Base-by-base conservation (phyloP, 2,329 filamentous ascomycete genomes). In the Alternaria sp. region DNA sequence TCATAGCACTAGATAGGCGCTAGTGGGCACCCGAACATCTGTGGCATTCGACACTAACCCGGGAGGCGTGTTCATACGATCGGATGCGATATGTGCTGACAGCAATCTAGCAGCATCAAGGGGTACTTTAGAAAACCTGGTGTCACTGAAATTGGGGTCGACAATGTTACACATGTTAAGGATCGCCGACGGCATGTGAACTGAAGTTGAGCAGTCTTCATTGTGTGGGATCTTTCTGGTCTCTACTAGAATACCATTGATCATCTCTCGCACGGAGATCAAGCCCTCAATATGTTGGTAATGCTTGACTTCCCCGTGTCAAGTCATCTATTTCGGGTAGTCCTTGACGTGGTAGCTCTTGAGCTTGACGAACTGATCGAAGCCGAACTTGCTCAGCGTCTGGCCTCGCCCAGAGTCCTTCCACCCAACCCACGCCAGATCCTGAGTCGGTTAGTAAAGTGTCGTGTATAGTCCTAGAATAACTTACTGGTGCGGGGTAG, bases 281-380 rank as follows among this genome's bases (percentile, higher is more conserved):
- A 63, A 65, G 28, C 15, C 37, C 41, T 43, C 44, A 61, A 47
- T 33, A 50, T 60, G 47, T 56, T 59, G 20, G 64, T 66, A 54
- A 55, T 67, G 67, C 65, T 56, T 58, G 18, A 15, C 49, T 25
- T 28, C 44, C 50, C 59, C 30, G 64, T 72, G 64, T 55, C 63
- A 45, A 47, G 25, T n/a, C 30, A 58, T 68, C 70, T 79, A 87
- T 81, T 87, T 87, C 2, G 87, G 87, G 75, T 89, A 88, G 60
- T 96, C 89, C 84, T 97, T 97, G 78, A 97, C 79, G 81, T 98
- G 95, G 80, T 91, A 96, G 85, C 92, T 97, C 89, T 97, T 97
- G 74, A 97, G 86, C 86, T 96, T 97, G 77, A 96, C 91, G 78
- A 97, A 98, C 78, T 97, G 93, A 73, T 97, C 95, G 77, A 96